These are phyloP conservation scores for Didymosphaeria variabile DNA, from an alignment of 2,329 filamentous ascomycete genomes.

Conservation along the genomic window DNA sequence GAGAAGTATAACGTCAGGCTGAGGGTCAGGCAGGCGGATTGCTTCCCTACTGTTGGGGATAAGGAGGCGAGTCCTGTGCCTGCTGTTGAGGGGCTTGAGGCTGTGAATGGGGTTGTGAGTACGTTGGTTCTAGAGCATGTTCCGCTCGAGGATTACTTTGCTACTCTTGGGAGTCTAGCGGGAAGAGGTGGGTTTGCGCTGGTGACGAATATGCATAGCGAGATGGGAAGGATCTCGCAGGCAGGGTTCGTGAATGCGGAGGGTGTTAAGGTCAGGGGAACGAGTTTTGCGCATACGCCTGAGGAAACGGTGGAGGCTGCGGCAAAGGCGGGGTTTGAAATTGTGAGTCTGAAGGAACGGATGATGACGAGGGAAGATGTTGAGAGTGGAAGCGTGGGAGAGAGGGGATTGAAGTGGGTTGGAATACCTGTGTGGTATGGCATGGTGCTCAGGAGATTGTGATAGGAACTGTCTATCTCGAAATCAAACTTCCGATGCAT, in stretches of 20 bases:
- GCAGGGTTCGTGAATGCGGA: slow-evolving; percentile 68
- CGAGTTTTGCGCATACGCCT: slow-evolving; percentile 66
- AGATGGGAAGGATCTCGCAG: slow-evolving; percentile 68
- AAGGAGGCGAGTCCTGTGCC: slow-evolving; percentile 33
- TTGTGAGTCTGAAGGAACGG: slow-evolving; percentile 40
- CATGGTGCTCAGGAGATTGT: slow-evolving; percentile 40
- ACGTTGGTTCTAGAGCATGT: slow-evolving; percentile 74
- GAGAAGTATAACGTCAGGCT: slow-evolving; percentile 21
- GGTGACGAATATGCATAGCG: slow-evolving; percentile 74
- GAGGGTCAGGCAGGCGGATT: slow-evolving; percentile 34
- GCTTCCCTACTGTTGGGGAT: slow-evolving; percentile 35
- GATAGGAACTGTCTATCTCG: background rate
- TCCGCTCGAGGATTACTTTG: slow-evolving; percentile 61
- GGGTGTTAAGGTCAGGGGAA: slow-evolving; percentile 64
- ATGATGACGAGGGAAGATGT: slow-evolving; percentile 42
- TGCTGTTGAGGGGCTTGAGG: slow-evolving; percentile 22
- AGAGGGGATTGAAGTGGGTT: slow-evolving; percentile 52
- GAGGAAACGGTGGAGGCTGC: slow-evolving; percentile 63
- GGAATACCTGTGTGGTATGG: slow-evolving; percentile 53
- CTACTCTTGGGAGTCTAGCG: slow-evolving; percentile 55
- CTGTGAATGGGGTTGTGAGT: slow-evolving; percentile 61
- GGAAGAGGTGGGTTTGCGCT: slow-evolving; percentile 60
- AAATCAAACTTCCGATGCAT: background rate
- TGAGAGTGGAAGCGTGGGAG: slow-evolving; percentile 37
- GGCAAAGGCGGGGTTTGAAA: slow-evolving; percentile 38